A percentile compares a stretch with the other conserved stretches of the same genome.
Conservation (phyloP, 768 basidiomycete genomes). For the Hygrophorus pudorinus region DNA sequence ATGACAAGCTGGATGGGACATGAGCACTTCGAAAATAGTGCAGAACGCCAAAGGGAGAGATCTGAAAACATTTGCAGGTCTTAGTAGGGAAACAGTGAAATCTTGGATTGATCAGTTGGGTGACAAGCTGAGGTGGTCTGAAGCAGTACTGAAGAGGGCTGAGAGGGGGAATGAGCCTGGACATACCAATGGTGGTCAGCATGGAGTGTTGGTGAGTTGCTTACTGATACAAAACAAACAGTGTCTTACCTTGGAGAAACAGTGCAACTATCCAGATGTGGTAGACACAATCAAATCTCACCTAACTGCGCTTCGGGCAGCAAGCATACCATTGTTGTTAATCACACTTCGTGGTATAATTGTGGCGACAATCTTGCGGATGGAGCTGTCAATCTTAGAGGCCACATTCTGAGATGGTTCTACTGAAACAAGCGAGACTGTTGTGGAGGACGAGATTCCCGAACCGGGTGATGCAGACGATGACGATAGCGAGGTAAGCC, state of each 20-base stretch:
- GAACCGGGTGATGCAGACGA: no score
- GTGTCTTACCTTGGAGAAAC: not conserved
- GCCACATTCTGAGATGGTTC: not conserved
- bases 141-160: not conserved
- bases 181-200: not conserved
- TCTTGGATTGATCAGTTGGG: conserved; percentile 17
- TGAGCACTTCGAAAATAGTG: conserved; percentile 12
- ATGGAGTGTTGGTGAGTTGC: not conserved
- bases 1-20: conserved; percentile 7
- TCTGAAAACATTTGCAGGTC: conserved; percentile 8
- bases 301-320: not conserved
- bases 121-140: conserved; percentile 11
- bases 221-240: not conserved
- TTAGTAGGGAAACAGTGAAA: conserved; percentile 14
- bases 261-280: not conserved
- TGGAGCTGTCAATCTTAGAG: not conserved
- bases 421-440: no score
- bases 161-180: not conserved
- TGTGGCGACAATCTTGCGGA: not conserved
- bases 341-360: not conserved
- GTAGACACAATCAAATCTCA: not conserved
- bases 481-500: no score
- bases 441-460: no score
- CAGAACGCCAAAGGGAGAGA: conserved; percentile 9
- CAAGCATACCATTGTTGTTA: not conserved